A percentile compares a stretch with the other conserved stretches of the same genome.
These are phyloP conservation scores for Calendula officinalis DNA, from an alignment of 129 eudicot species.

Conservation along the genomic window DNA sequence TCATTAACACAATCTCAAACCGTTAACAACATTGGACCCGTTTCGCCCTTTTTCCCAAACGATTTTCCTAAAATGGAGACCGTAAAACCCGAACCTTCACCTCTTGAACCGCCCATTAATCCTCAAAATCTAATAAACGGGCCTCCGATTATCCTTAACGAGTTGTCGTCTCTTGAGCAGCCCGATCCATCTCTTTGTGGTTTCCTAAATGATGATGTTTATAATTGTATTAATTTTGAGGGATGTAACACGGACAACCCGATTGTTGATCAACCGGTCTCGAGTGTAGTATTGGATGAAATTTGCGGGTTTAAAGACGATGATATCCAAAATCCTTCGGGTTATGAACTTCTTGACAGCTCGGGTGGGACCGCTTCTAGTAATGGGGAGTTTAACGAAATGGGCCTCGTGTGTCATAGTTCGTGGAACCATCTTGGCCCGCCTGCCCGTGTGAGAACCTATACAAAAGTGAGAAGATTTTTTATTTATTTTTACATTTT, in stretches of 20 bases:
- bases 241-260: conserved; percentile 48
- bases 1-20: conserved; percentile 43
- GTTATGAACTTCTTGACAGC: conserved; percentile 13
- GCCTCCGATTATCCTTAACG: conserved; percentile 9
- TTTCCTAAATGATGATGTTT: conserved; percentile 44
- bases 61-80: not conserved
- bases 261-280: conserved; percentile 57
- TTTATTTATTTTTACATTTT: not conserved
- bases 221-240: conserved; percentile 67
- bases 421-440: conserved; percentile 52
- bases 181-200: conserved; percentile 43
- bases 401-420: conserved; percentile 43
- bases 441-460: conserved; percentile 66
- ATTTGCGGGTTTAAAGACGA: conserved; percentile 47
- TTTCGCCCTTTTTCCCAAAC: conserved; percentile 27
- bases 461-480: conserved; percentile 59
- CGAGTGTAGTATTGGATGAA: conserved; percentile 50
- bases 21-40: conserved; percentile 11
- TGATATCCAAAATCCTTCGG: conserved; percentile 51
- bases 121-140: conserved; percentile 35
- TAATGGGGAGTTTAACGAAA: conserved; percentile 69
- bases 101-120: conserved; percentile 17
- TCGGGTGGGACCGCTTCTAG: conserved; percentile 35
- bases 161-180: conserved; percentile 37
- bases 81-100: conserved; percentile 18